phyloP scores from a whole-genome alignment of 2,329 filamentous ascomycete species.

The Fusarium illudens region DNA sequence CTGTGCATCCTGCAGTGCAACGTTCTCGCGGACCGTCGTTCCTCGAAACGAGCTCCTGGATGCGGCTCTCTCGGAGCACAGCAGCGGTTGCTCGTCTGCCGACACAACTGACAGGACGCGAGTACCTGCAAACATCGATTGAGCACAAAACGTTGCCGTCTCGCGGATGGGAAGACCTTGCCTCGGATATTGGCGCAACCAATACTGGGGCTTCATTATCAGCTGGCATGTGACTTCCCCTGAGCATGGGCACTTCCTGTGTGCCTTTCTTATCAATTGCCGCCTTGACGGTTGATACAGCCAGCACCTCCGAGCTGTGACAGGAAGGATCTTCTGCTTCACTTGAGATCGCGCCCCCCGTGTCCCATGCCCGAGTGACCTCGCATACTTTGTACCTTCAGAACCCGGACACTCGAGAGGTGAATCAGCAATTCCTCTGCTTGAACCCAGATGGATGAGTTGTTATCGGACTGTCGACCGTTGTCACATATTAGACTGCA shows the following conservation, averaged over 20 bases:
- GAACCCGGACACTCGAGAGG: background rate
- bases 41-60: slow-evolving; percentile 15
- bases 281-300: background rate
- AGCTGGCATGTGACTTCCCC: background rate
- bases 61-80: slow-evolving; percentile 25
- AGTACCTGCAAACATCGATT: background rate
- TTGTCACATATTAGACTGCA: background rate
- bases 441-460: background rate
- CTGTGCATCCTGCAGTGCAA: slow-evolving; percentile 18
- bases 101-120: background rate
- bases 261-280: background rate
- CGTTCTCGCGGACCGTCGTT: slow-evolving; percentile 2
- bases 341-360: background rate
- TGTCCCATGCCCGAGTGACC: background rate
- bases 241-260: background rate
- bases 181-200: background rate
- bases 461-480: background rate
- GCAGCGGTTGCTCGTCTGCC: background rate
- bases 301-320: background rate
- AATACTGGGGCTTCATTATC: background rate
- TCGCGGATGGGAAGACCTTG: background rate
- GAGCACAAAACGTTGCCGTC: background rate
- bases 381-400: background rate
- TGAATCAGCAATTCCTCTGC: background rate
- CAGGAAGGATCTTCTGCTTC: background rate